Base-by-base conservation (phyloP, 495 filamentous ascomycete species). In the Podospora pseudoanserina region DNA sequence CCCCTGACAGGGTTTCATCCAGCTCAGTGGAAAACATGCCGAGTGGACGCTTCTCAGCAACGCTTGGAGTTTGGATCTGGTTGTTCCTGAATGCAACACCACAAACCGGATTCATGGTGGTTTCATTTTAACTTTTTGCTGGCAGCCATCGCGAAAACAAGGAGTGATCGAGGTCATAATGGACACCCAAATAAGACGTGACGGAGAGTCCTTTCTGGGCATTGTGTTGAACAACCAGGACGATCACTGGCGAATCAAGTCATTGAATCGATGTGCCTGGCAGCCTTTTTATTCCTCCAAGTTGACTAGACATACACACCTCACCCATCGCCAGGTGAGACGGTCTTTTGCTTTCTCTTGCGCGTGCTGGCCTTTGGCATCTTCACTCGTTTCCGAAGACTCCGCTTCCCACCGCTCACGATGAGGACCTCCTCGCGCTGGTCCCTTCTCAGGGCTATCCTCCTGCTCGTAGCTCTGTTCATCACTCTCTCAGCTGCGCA, bases 401-500 rank as follows among this genome's bases (percentile, higher is more conserved):
- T n/a, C 20, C 55, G 23, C 23, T 13, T 49, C 18, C 39, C 39
- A 49, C 16, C 32, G 19, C 28, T 63, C 70, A 76, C 64, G n/a
- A 79, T 77, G 75, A 72, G 69, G 55, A 64, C 54, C 26, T 65
- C 66, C 63, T 34, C 61, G 19, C 0, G 65, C 55, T 62, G 71
- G 7, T 74, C 72, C 32, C 64, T 74, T 19, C 59, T 76, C 26
- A 71, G 65, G 64, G 60, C 71, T 63, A 66, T 75, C 20, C 30
- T 66, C 4, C 65, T 75, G 49, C 54, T 80, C 58, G 39, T 49
- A 3, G 39, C 15, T 11, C 26, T 76, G 6, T 44, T 70, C 26
- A 16, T 65, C 56, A 28, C 60, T 7, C 66, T 70, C 0, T 68
- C 71, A 11, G 39, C 61, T 11, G 78, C 77, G 20, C 77, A 79